Evolutionary conservation across 2,329 filamentous ascomycete species (phyloP).

Genomic region (Fusarium dlaminii): DNA sequence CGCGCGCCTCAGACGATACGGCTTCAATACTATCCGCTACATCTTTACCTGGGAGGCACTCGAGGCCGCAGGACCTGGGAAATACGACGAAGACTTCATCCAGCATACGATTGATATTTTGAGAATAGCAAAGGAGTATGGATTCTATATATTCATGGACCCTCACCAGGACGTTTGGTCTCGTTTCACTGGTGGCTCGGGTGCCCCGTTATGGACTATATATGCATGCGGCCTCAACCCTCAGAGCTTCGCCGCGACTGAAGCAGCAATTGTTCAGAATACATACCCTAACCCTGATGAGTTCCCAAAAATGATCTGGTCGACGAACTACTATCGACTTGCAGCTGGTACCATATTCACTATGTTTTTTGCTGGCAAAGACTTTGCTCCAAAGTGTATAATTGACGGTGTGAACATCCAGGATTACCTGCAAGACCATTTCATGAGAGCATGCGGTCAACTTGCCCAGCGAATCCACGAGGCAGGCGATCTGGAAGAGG

Average conservation of each 20-base stretch:
- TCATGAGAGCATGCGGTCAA: constrained; percentile 80
- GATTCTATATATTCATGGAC: constrained; percentile 98
- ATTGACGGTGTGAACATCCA: constrained; percentile 96
- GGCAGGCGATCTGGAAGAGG: constrained; percentile 86
- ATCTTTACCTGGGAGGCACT: constrained; percentile 99
- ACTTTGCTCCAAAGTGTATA: constrained; percentile 95
- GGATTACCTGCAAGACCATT: constrained; percentile 91
- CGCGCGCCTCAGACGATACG: constrained; percentile 83
- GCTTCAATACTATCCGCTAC: constrained; percentile 96
- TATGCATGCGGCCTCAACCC: constrained; percentile 95
- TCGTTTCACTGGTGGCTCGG: constrained; percentile 90
- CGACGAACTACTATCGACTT: constrained; percentile 92
- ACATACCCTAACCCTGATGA: constrained; percentile 84
- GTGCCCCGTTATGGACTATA: constrained; percentile 96
- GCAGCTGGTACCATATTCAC: constrained; percentile 93
- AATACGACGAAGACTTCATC: constrained; percentile 94
- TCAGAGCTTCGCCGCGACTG: constrained; percentile 81
- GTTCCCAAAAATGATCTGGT: constrained; percentile 99
- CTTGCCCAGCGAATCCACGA: constrained; percentile 87
- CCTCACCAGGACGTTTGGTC: constrained; percentile 99
- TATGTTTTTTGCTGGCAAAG: constrained; percentile 87
- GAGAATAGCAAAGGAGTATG: constrained; percentile 85
- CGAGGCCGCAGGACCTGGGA: constrained; percentile 88
- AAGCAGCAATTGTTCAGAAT: constrained; percentile 95
- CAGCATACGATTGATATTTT: constrained; percentile 88